Evolutionary conservation across 2,329 filamentous ascomycete species (phyloP).

Genomic region (Pseudopithomyces chartarum): DNA sequence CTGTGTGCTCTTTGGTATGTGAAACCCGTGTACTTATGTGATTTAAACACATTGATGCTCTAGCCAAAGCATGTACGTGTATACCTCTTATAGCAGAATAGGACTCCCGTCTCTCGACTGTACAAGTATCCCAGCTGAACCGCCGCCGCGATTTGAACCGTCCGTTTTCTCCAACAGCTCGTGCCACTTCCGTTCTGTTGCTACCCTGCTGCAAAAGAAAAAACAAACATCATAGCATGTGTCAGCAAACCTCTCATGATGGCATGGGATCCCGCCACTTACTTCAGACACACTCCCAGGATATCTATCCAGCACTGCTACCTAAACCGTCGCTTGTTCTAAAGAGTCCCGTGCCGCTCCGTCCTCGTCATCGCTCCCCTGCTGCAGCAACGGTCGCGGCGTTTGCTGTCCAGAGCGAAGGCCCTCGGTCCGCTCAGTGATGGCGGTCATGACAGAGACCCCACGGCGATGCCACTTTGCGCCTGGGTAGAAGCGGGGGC

Average conservation of each 20-base stretch:
- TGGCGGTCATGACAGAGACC: slow-evolving; percentile 6
- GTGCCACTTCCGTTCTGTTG: background rate
- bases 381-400: background rate
- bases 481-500: background rate
- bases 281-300: background rate
- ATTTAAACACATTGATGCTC: too few relatives aligned
- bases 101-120: too few relatives aligned
- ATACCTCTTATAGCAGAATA: too few relatives aligned
- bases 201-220: background rate
- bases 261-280: too few relatives aligned
- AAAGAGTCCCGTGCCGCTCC: background rate
- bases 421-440: slow-evolving; percentile 6
- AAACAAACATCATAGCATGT: background rate
- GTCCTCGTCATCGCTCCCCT: background rate
- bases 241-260: background rate
- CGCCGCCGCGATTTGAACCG: background rate
- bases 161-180: too few relatives aligned
- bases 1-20: background rate
- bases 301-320: background rate
- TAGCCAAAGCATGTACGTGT: too few relatives aligned
- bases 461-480: slow-evolving; percentile 7
- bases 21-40: too few relatives aligned
- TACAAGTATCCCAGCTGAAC: too few relatives aligned
- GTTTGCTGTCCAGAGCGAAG: background rate
- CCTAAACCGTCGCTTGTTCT: background rate